phyloP scores from a whole-genome alignment of 306 rosid species.

The Malus fusca region DNA sequence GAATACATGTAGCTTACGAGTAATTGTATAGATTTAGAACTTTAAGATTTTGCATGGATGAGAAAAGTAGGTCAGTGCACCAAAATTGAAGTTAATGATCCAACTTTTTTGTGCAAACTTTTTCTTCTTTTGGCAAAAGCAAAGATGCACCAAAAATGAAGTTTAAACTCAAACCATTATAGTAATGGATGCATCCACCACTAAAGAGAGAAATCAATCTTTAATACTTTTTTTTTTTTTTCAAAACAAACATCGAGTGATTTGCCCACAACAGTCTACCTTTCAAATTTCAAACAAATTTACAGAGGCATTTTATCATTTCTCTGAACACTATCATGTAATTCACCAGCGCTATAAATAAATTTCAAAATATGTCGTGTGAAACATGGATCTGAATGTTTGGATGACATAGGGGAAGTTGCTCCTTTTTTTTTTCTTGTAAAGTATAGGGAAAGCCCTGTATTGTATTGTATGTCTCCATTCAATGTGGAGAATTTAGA shows the following conservation, averaged over 20 bases:
- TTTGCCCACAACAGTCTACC: no score
- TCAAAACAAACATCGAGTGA: no score
- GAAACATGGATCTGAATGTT: no score
- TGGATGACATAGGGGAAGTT: background rate
- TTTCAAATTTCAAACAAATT: no score
- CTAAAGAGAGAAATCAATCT: background rate
- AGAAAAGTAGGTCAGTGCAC: background rate
- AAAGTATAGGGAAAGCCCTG: no score
- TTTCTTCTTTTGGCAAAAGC: background rate
- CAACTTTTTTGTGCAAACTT: background rate
- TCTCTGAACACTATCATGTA: no score
- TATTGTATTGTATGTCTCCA: background rate
- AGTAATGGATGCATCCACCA: background rate
- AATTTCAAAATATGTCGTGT: no score
- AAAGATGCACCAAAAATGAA: background rate
- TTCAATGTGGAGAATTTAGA: background rate
- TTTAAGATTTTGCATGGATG: background rate
- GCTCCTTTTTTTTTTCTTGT: background rate
- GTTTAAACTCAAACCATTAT: background rate
- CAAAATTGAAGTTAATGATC: background rate
- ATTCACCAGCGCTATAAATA: accelerated
- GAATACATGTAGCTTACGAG: background rate
- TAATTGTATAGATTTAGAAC: background rate
- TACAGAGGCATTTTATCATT: accelerated
- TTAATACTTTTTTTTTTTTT: background rate